A percentile compares a stretch with the other conserved stretches of the same genome.
phyloP scores from a whole-genome alignment of 208 protist genomes.

The Entamoeba dispar region DNA sequence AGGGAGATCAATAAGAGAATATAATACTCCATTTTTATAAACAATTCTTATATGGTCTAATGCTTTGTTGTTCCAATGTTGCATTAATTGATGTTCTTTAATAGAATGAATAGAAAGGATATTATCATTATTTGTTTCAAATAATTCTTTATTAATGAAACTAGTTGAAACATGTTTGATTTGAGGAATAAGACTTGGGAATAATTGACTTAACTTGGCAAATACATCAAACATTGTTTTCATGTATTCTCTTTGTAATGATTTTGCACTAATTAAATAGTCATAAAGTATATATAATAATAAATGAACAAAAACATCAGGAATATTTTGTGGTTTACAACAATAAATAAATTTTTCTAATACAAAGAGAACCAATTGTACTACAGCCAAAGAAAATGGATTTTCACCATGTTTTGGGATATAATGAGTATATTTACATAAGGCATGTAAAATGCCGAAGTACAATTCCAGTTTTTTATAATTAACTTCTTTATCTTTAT shows the following conservation, averaged over 20 bases:
- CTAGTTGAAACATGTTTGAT: background rate
- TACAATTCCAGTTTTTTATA: background rate
- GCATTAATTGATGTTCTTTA: background rate
- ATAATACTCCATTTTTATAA: background rate
- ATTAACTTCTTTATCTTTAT: background rate
- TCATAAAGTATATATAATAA: background rate
- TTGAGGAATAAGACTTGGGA: background rate
- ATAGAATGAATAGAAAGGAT: background rate
- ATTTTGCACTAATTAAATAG: background rate
- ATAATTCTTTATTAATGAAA: background rate
- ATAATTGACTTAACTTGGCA: background rate
- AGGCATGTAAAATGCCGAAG: background rate
- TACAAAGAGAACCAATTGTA: background rate
- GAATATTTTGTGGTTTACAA: background rate
- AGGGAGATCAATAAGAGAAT: background rate
- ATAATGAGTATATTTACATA: background rate
- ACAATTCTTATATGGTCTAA: background rate
- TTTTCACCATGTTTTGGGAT: background rate
- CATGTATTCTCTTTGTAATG: background rate
- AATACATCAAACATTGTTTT: background rate
- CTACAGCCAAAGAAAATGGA: background rate
- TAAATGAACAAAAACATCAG: background rate
- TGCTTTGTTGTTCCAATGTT: background rate
- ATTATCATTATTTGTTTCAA: background rate
- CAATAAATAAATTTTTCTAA: background rate